A percentile compares a stretch with the other conserved stretches of the same genome.
Evolutionary conservation across 2,329 filamentous ascomycete genomes (phyloP).

Genomic region (Pseudogymnoascus sp.): DNA sequence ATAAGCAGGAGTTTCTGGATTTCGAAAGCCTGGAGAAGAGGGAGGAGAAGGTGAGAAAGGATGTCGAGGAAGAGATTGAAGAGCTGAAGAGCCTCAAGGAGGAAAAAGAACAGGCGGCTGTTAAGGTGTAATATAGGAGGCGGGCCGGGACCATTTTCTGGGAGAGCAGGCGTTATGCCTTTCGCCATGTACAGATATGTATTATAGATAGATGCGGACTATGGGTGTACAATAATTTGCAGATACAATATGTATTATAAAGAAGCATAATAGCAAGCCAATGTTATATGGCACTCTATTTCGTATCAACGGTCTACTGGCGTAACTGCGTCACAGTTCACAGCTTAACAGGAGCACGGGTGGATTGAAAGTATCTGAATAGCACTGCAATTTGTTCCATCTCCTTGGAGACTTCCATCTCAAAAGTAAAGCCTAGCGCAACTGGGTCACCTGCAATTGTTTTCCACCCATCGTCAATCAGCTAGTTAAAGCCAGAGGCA

Average conservation of each 20-base stretch:
- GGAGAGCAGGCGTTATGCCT: neutral
- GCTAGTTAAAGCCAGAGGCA: neutral
- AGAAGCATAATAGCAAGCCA: neutral
- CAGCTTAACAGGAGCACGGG: neutral
- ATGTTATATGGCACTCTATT: neutral
- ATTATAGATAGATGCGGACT: constrained; percentile 5
- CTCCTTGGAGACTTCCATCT: neutral
- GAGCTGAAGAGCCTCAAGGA: constrained; percentile 13
- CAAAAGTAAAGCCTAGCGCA: neutral
- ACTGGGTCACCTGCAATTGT: neutral
- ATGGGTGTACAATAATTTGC: constrained; percentile 4
- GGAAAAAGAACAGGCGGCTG: neutral
- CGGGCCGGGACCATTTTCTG: neutral
- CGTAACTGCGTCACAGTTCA: neutral
- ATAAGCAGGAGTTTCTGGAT: constrained; percentile 24
- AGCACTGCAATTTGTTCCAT: neutral
- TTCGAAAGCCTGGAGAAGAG: constrained; percentile 5
- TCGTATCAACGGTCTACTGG: neutral
- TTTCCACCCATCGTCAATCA: neutral
- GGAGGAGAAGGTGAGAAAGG: neutral
- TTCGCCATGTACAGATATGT: neutral
- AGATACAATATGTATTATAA: neutral
- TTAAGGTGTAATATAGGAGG: neutral
- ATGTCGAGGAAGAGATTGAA: constrained; percentile 13
- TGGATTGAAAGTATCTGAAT: neutral